phyloP scores from a whole-genome alignment of 805 yeast genomes.

The Yamadazyma kitorensis region DNA sequence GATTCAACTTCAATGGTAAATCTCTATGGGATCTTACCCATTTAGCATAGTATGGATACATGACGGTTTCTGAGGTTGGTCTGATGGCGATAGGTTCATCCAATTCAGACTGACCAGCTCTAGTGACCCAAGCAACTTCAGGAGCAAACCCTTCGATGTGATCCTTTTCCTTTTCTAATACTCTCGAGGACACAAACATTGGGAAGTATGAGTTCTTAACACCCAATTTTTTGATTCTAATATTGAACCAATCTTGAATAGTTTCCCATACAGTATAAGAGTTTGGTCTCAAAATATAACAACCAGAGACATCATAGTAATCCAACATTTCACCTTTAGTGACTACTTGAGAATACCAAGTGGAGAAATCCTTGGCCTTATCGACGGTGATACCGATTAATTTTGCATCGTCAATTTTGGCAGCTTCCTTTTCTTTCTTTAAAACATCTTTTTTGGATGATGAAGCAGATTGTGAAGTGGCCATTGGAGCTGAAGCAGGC shows the following conservation, averaged over 20 bases:
- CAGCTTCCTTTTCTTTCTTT: constrained; percentile 41
- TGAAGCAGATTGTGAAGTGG: constrained; percentile 19
- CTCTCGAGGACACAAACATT: constrained; percentile 92
- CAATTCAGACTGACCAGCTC: constrained; percentile 88
- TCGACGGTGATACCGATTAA: constrained; percentile 95
- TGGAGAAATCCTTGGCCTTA: constrained; percentile 86
- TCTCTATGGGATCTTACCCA: constrained; percentile 99
- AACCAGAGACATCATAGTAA: constrained; percentile 97
- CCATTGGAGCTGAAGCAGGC: constrained; percentile 24
- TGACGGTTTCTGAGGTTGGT: constrained; percentile 99
- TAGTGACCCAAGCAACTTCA: constrained; percentile 99
- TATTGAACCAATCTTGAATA: constrained; percentile 85
- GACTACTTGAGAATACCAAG: constrained; percentile 96
- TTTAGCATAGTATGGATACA: constrained; percentile 99
- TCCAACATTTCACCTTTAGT: constrained; percentile 98
- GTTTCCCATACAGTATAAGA: constrained; percentile 94
- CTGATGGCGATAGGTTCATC: constrained; percentile 99
- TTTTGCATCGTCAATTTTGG: constrained; percentile 78
- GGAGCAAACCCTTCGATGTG: constrained; percentile 99
- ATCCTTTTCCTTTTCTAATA: constrained; percentile 95
- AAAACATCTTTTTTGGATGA: constrained; percentile 25
- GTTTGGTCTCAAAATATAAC: constrained; percentile 95
- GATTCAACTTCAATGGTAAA: constrained; percentile 92
- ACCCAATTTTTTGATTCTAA: constrained; percentile 77
- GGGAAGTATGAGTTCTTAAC: constrained; percentile 97